A percentile compares a stretch with the other conserved stretches of the same genome.
These are phyloP conservation scores for Echinosophora koreensis DNA, from an alignment of 306 rosid species.

Conservation along the genomic window DNA sequence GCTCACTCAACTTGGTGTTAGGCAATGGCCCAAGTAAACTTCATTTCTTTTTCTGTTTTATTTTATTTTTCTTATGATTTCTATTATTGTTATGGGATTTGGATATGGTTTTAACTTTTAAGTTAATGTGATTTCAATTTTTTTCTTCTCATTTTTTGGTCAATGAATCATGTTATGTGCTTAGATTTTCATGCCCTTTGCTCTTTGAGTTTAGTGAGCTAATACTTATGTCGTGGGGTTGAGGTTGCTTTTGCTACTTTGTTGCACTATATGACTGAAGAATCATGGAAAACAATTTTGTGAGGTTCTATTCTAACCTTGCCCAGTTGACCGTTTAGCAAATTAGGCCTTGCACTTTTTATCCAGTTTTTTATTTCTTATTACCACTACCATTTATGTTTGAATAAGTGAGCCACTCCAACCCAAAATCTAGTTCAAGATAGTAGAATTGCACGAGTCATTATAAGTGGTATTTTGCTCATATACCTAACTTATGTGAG, in stretches of 20 bases:
- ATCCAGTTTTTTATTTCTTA: no score
- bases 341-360: background rate
- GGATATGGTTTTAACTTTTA: background rate
- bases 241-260: conserved; percentile 9
- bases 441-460: no score
- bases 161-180: conserved; percentile 19
- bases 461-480: no score
- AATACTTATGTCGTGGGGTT: background rate
- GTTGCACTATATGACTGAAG: conserved; percentile 4
- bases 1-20: conserved; percentile 58
- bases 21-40: conserved; percentile 83
- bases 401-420: no score
- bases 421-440: no score
- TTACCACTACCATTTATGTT: no score
- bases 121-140: background rate
- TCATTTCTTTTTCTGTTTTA: background rate
- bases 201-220: background rate
- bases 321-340: background rate
- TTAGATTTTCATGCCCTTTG: background rate
- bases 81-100: conserved; percentile 20
- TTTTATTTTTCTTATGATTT: background rate
- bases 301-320: conserved; percentile 18
- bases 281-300: background rate
- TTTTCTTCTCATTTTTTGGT: background rate
- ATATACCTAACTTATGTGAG: no score